Conservation (phyloP, 2,329 filamentous ascomycete genomes). For the Niveomyces coronatus region DNA sequence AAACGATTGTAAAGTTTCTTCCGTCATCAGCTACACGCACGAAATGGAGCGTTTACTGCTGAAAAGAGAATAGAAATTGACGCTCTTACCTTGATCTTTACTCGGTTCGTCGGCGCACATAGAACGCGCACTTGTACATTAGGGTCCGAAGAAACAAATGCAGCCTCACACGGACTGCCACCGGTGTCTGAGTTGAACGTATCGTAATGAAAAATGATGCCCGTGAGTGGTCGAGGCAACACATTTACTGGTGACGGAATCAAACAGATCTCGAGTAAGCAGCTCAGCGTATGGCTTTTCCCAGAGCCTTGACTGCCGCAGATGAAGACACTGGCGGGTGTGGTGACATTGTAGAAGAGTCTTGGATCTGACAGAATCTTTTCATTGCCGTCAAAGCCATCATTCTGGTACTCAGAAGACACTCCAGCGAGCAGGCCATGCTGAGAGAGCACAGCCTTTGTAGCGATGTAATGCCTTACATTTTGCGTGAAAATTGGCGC, state of each 20-base stretch:
- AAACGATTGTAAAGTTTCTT: background rate
- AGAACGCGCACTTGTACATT: background rate
- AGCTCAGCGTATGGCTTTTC: background rate
- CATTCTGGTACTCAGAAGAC: too few relatives aligned
- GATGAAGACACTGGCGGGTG: background rate
- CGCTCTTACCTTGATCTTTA: background rate
- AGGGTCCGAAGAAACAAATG: background rate
- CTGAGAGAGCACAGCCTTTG: too few relatives aligned
- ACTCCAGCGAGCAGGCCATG: too few relatives aligned
- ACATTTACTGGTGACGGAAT: background rate
- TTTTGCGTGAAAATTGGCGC: too few relatives aligned
- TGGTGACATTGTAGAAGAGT: background rate
- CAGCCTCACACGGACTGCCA: background rate
- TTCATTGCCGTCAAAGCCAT: too few relatives aligned
- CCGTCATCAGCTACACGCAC: background rate
- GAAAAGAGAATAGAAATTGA: background rate
- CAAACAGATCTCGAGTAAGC: background rate
- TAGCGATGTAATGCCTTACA: too few relatives aligned
- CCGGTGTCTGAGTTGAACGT: background rate
- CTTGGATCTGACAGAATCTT: too few relatives aligned
- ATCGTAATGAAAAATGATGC: conserved; percentile 1
- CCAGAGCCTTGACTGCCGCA: conserved; percentile 1
- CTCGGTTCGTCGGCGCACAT: background rate
- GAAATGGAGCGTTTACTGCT: background rate
- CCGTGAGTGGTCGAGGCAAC: background rate